Base-by-base conservation (phyloP, 805 yeast species). In the Yamadazyma tumulicola region DNA sequence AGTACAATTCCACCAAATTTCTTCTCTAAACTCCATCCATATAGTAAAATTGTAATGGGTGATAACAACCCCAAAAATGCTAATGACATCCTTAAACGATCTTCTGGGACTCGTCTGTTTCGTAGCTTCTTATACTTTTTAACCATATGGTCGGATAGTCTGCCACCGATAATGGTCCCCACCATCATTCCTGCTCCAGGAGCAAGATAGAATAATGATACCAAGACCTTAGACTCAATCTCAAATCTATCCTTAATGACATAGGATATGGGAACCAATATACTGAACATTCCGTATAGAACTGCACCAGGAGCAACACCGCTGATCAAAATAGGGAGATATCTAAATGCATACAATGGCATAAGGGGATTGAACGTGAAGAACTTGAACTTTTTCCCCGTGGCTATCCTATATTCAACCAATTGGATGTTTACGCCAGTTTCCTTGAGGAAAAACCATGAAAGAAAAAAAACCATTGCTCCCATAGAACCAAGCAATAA, bases 1-100 rank as follows among this genome's bases (percentile, higher is more conserved):
- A 77, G 54, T 0, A 77, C 74, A 62, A 69, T 67, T 1, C 81
- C 81, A 13, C 81, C 81, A 34, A 62, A 64, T 32, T 64, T 56
- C 37, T 65, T 57, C 34, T 74, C 67, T 11, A 75, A 39, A 11
- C 64, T 40, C 79, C 79, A 74, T 1, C 80, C 81, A 48, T 74
- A 75, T 2, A 74, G 54, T 3, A 75, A 43, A 30, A 67, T 60
- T 3, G 67, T 36, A 0, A 43, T 60, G 0, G 81, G 81, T 27
- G 64, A 54, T 0, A 69, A 46, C 2, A 72, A 10, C 1, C 74
- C 71, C 20, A 57, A 52, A 0, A 67, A 55, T n/a, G 61, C 32
- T 1, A 55, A 31, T 4, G 27, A 26, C 15, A 34, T 22, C 23
- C 70, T 48, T 21, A 43, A 28, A 38, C 80, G 47, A 43, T 75